Evolutionary conservation across 352 stramenopile genomes (phyloP).

Genomic region (Blastocystis sp.): DNA sequence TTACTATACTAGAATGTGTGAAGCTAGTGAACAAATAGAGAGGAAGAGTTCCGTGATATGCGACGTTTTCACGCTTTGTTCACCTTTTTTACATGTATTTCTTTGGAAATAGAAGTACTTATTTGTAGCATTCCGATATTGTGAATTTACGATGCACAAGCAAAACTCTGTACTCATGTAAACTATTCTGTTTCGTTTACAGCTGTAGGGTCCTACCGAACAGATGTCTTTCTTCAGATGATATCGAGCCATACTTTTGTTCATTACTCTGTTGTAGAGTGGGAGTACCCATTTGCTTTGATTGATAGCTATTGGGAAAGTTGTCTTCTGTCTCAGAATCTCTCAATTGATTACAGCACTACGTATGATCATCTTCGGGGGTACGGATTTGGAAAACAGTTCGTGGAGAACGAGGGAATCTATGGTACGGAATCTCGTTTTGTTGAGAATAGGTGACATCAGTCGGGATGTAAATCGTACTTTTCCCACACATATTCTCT

Average conservation of each 20-base stretch:
- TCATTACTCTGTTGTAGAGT: not conserved
- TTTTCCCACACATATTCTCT: conserved; percentile 46
- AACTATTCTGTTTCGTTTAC: not conserved
- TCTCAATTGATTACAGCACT: not conserved
- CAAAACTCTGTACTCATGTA: not conserved
- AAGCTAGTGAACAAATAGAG: not conserved
- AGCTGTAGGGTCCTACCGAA: not conserved
- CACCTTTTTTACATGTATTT: not conserved
- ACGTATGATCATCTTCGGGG: conserved; percentile 27
- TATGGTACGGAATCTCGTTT: not conserved
- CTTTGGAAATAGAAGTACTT: not conserved
- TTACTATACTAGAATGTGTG: not conserved
- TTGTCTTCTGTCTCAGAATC: not conserved
- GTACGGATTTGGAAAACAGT: conserved; percentile 5
- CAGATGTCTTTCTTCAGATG: not conserved
- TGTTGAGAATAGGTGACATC: conserved; percentile 35
- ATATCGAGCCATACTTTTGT: not conserved
- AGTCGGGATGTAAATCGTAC: conserved; percentile 47
- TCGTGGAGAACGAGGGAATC: conserved; percentile 29
- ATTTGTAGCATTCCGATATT: not conserved
- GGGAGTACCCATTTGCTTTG: not conserved
- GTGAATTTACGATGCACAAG: not conserved
- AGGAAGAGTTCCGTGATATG: not conserved
- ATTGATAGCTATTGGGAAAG: conserved; percentile 21
- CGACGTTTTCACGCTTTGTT: not conserved